Evolutionary conservation across 805 yeast genomes (phyloP).

Genomic region (Lachancea fermentati): DNA sequence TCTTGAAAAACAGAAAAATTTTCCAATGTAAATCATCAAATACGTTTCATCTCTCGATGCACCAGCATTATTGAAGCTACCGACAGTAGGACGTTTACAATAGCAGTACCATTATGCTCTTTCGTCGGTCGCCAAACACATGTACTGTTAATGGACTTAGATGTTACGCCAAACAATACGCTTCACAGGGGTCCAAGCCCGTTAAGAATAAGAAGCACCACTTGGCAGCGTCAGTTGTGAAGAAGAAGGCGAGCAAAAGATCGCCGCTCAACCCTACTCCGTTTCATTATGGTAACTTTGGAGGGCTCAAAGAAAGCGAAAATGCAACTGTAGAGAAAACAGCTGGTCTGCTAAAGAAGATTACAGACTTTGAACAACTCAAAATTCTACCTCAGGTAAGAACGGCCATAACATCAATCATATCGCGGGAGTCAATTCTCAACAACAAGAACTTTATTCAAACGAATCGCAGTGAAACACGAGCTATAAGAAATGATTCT

Average conservation of each 20-base stretch:
- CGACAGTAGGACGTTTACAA: too few relatives aligned
- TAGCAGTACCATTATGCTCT: too few relatives aligned
- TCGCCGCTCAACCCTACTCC: slow-evolving; percentile 1
- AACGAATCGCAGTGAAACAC: slow-evolving; percentile 15
- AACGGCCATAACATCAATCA: slow-evolving; percentile 49
- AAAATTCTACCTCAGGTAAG: slow-evolving; percentile 65
- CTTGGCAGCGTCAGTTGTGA: background rate
- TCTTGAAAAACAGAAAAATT: too few relatives aligned
- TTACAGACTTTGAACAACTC: slow-evolving; percentile 60
- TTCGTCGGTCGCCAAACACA: too few relatives aligned
- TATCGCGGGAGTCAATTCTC: slow-evolving; percentile 41
- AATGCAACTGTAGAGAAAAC: slow-evolving; percentile 32
- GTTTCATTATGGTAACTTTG: slow-evolving; percentile 43
- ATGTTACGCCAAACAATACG: too few relatives aligned
- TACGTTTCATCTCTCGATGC: background rate
- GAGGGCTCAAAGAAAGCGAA: slow-evolving; percentile 41
- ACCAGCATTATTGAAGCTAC: too few relatives aligned
- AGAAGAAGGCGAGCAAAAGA: background rate
- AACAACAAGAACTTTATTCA: slow-evolving; percentile 13
- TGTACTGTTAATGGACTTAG: too few relatives aligned
- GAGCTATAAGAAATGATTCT: slow-evolving; percentile 4
- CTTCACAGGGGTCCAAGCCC: too few relatives aligned
- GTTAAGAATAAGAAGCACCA: background rate
- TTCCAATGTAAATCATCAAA: background rate
- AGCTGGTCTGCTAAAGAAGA: slow-evolving; percentile 43